A percentile compares a stretch with the other conserved stretches of the same genome.
Conservation (phyloP, 495 filamentous ascomycete species). For the Chaetomium cochliodes region DNA sequence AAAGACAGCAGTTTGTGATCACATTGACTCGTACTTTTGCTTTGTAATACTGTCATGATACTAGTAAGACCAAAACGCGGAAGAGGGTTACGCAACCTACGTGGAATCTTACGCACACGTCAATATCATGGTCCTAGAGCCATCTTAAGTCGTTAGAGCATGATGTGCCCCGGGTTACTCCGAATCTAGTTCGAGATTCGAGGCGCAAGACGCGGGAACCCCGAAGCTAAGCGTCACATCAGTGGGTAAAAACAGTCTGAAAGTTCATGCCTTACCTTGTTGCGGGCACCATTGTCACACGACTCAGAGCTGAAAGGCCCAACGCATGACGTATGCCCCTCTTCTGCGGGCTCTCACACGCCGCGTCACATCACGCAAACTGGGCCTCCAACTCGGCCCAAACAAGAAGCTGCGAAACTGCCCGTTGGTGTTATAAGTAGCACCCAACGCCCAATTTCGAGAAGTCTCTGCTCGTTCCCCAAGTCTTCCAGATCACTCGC, state of each 20-base stretch:
- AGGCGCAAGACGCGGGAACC: background rate
- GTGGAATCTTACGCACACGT: too few species aligned
- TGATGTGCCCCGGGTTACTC: too few species aligned
- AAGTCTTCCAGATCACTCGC: background rate
- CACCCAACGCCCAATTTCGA: background rate
- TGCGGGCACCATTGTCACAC: background rate
- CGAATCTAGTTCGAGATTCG: background rate
- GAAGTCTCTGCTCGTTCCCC: background rate
- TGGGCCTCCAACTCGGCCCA: constrained; percentile 17
- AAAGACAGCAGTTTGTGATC: too few species aligned
- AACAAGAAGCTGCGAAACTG: constrained; percentile 12
- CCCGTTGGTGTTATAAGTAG: constrained; percentile 11
- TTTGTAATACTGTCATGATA: too few species aligned
- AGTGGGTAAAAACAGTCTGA: background rate
- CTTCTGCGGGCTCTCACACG: background rate
- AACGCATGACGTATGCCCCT: constrained; percentile 21
- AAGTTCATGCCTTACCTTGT: constrained; percentile 1
- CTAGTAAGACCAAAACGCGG: too few species aligned
- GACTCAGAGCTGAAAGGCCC: background rate
- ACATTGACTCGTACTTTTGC: too few species aligned
- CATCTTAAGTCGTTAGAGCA: too few species aligned
- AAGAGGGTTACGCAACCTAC: too few species aligned
- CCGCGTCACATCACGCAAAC: constrained; percentile 16
- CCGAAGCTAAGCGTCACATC: background rate
- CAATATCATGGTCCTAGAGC: too few species aligned